Base-by-base conservation (phyloP, 2,329 filamentous ascomycete genomes). In the Cladosporium sp. region DNA sequence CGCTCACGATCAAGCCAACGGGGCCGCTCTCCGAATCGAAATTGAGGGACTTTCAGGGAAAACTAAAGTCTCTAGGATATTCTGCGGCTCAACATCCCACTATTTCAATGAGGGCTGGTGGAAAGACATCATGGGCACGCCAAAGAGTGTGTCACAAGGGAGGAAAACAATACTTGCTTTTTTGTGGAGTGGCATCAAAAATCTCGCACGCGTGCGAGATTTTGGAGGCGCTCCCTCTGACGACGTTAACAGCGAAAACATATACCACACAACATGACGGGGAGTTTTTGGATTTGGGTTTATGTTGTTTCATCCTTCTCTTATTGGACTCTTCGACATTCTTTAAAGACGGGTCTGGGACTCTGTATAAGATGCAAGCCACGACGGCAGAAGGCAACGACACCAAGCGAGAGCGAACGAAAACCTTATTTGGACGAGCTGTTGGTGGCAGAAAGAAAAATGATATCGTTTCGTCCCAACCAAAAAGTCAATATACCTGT, bases 21-120 rank as follows among this genome's bases (percentile, higher is more conserved):
- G 55, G 61, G 61, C n/a, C 61, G 61, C 36, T 64, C 61, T 24
- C 61, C 61, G 6, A 41, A 18, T 24, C 32, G 61, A 11, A 47
- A 52, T 15, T 64, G 61, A 57, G 15, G n/a, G 54, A 21, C 18
- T n/a, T 10, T 24, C 18, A 26, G 26, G 14, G 26, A 52, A n/a
- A 15, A 26, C 44, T 24, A 14, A 14, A 14, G 8, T 21, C 47
- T 15, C 11, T 14, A 8, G n/a, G 52, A 57, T 4, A 36, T 14
- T 24, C 3, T 11, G 41, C 2, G 10, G 4, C 12, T 6, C 41
- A 24, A 21, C 7, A 21, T 11, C 11, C 41, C n/a, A 12, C n/a
- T 21, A 21, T 11, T 0, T 21, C 4, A 4, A 47, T 47, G 7
- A 24, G n/a, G 4, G 4, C n/a, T 21, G n/a, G 15, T 4, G 1